Evolutionary conservation across 208 protist species (phyloP).

Genomic region (Acanthamoeba lenticulata): DNA sequence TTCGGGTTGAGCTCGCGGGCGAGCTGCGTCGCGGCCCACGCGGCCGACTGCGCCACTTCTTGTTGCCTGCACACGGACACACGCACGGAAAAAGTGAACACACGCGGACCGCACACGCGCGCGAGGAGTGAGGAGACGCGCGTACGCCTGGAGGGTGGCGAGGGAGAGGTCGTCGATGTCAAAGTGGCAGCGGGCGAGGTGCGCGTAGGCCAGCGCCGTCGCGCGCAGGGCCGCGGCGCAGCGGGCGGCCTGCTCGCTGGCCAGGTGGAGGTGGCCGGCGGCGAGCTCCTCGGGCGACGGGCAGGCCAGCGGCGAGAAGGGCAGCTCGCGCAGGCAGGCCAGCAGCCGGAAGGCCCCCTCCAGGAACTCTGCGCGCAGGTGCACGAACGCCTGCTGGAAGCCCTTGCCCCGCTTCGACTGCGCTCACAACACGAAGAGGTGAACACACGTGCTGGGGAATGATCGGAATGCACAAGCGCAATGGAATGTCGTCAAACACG

Average conservation of each 20-base stretch:
- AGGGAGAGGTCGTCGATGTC: slow-evolving; percentile 22
- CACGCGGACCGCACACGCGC: too few relatives aligned
- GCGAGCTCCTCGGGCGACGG: neutral
- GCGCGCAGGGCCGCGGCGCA: neutral
- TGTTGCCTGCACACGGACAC: neutral
- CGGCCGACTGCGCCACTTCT: neutral
- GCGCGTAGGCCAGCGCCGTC: neutral
- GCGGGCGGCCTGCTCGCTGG: neutral
- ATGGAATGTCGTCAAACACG: neutral
- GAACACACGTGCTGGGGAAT: too few relatives aligned
- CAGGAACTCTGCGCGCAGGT: neutral
- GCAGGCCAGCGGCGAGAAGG: neutral
- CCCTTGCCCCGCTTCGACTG: slow-evolving; percentile 6
- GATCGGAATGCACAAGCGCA: too few relatives aligned
- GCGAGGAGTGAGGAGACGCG: neutral
- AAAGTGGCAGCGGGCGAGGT: neutral
- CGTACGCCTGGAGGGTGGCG: neutral
- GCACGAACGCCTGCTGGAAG: slow-evolving; percentile 8
- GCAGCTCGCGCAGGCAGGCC: neutral
- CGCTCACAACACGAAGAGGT: neutral
- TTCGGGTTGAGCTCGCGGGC: neutral
- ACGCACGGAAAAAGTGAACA: neutral
- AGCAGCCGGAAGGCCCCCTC: neutral
- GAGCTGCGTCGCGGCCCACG: neutral
- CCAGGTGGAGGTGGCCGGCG: neutral